Evolutionary conservation across 2,329 filamentous ascomycete species (phyloP), one percentile per base, ranked within the genome.

Genomic region (Exophiala viscosa): DNA sequence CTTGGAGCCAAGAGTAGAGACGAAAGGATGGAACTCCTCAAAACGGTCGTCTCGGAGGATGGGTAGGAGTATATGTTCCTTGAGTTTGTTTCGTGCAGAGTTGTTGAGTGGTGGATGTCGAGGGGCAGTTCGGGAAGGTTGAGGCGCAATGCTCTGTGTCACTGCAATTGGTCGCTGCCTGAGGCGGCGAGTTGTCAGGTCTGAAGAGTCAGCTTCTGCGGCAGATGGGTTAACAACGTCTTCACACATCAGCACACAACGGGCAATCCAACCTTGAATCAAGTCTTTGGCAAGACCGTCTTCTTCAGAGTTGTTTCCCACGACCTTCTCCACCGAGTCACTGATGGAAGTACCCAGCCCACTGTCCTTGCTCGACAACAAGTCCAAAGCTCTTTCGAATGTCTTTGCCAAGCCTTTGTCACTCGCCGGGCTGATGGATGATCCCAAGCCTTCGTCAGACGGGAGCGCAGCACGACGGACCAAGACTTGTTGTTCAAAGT

Each of bases 371-470:
- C 55, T 57, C 48, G 56, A 62, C 50, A 72, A 73, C 62, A 70
- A 69, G 45, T 72, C 78, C 59, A 58, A 70, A 70, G 58, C 58
- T 52, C 58, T 60, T 49, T 60, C 58, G 31, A 63, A 59, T 70
- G 74, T 60, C 67, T 69, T 65, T 64, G 57, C 52, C 64, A 63
- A 36, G 43, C 69, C 69, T 60, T 73, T 68, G 67, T 82, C 79
- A 39, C 66, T 58, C 50, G 72, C 70, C 32, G 74, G 78, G 43
- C 82, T 87, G 64, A 96, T 78, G 38, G 90, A 96, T 39, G 89
- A 87, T 47, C 91, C 91, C 59, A 96, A 77, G 48, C 90, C 91
- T 68, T 90, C 95, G 73, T 96, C 91, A 13, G 89, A 93, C 54
- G 63, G 84, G 65, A 56, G 80, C 77, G 64, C 45, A 83, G 82